Evolutionary conservation across 257 asterid species (phyloP).

Genomic region (Capsicum rhomboideum): DNA sequence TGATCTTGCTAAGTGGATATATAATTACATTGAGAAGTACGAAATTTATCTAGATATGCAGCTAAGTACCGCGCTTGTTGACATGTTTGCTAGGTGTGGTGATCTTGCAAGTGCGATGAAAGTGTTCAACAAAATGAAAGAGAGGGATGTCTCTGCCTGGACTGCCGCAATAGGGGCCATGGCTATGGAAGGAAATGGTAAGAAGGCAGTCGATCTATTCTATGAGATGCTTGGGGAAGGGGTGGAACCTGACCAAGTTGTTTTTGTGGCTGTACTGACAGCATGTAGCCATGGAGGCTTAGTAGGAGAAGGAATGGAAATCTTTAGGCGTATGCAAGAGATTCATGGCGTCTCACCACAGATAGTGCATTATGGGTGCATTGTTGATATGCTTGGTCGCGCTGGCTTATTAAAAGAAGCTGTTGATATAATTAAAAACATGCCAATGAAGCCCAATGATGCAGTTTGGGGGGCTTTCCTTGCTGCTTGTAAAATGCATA

Average conservation of each 20-base stretch:
- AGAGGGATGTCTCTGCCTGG: slow-evolving; percentile 46
- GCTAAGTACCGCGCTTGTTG: slow-evolving; percentile 34
- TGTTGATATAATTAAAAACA: slow-evolving; percentile 19
- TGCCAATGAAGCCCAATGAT: slow-evolving; percentile 36
- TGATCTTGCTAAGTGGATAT: slow-evolving; percentile 46
- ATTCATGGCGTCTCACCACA: slow-evolving; percentile 23
- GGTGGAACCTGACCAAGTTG: slow-evolving; percentile 33
- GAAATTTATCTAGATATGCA: slow-evolving; percentile 19
- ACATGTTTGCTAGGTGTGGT: slow-evolving; percentile 57
- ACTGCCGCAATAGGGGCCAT: slow-evolving; percentile 49
- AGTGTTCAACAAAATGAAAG: slow-evolving; percentile 26
- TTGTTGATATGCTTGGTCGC: slow-evolving; percentile 47
- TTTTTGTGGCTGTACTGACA: slow-evolving; percentile 36
- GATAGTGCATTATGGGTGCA: slow-evolving; percentile 41
- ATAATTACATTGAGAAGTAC: slow-evolving; percentile 22
- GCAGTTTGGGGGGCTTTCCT: slow-evolving; percentile 40
- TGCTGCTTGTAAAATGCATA: slow-evolving; percentile 35
- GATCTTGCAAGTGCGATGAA: slow-evolving; percentile 35
- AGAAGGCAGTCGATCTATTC: slow-evolving; percentile 33
- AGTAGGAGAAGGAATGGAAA: slow-evolving; percentile 34
- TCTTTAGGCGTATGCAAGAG: slow-evolving; percentile 24
- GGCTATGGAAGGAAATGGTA: slow-evolving; percentile 50
- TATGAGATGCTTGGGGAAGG: slow-evolving; percentile 27
- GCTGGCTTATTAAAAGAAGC: slow-evolving; percentile 43
- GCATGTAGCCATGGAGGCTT: slow-evolving; percentile 53